Conservation (phyloP, 1,139 yeast species). For the Eremothecium gossypii region DNA sequence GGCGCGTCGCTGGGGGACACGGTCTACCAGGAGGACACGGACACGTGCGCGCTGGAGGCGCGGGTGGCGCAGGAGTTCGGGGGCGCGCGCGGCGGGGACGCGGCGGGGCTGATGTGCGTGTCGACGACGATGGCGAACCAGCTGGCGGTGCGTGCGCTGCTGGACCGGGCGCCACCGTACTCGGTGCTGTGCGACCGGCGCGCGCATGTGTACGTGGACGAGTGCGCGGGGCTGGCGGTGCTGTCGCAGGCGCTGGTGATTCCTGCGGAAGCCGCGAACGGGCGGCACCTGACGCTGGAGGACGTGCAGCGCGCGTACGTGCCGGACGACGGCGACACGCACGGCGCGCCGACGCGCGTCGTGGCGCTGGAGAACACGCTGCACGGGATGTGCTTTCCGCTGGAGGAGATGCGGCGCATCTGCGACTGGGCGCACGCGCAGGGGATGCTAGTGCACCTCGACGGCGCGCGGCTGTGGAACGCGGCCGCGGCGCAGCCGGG, state of each 20-base stretch:
- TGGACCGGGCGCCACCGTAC: constrained; percentile 60
- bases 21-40: constrained; percentile 42
- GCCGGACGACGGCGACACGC: constrained; percentile 58
- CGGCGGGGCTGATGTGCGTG: constrained; percentile 55
- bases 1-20: constrained; percentile 9
- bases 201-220: constrained; percentile 62
- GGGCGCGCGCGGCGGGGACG: constrained; percentile 50
- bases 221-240: constrained; percentile 76
- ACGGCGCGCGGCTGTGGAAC: constrained; percentile 84
- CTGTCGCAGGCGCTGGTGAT: constrained; percentile 78
- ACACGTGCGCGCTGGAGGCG: constrained; percentile 48
- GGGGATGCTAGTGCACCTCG: constrained; percentile 55
- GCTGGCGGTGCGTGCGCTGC: constrained; percentile 58
- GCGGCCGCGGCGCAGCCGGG: constrained; percentile 36
- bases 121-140: constrained; percentile 80
- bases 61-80: constrained; percentile 37
- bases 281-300: constrained; percentile 56
- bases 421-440: constrained; percentile 49
- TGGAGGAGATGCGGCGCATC: constrained; percentile 57
- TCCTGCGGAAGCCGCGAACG: constrained; percentile 59
- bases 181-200: constrained; percentile 67
- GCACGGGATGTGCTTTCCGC: constrained; percentile 63
- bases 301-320: constrained; percentile 50
- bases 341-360: constrained; percentile 71
- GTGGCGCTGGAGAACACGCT: constrained; percentile 72